Percentiles rank a stretch among this genome's conserved stretches.
Evolutionary conservation across 1,284 basidiomycete species (phyloP).

Genomic region (Apiotrichum brassicae): DNA sequence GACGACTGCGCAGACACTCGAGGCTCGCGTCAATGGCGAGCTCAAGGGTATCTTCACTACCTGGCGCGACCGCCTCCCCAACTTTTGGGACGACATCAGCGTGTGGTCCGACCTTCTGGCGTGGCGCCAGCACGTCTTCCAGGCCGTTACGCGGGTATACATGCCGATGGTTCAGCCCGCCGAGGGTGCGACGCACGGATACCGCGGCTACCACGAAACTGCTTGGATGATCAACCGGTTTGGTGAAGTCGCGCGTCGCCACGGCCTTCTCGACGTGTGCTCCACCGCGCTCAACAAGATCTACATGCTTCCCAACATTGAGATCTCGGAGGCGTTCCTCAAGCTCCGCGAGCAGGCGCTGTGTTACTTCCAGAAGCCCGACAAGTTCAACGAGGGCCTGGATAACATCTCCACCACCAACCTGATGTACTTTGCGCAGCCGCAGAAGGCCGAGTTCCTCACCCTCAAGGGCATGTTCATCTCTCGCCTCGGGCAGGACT

Average conservation of each 20-base stretch:
- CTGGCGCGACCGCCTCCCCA: slow-evolving; percentile 95
- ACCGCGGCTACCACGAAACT: slow-evolving; percentile 98
- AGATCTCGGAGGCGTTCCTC: slow-evolving; percentile 98
- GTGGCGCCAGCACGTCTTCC: slow-evolving; percentile 86
- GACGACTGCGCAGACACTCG: slow-evolving; percentile 84
- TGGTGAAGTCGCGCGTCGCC: slow-evolving; percentile 97
- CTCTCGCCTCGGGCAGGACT: slow-evolving; percentile 74
- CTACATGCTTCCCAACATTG: slow-evolving; percentile 98
- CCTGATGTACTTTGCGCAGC: slow-evolving; percentile 90
- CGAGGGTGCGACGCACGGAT: slow-evolving; percentile 70
- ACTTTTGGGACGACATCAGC: slow-evolving; percentile 95
- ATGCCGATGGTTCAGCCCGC: slow-evolving; percentile 70
- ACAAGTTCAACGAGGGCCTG: slow-evolving; percentile 85
- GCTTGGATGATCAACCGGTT: slow-evolving; percentile 99
- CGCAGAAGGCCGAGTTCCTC: slow-evolving; percentile 97
- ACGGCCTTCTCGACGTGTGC: slow-evolving; percentile 93
- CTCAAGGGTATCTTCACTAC: slow-evolving; percentile 93
- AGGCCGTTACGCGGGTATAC: slow-evolving; percentile 95
- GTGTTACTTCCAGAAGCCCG: slow-evolving; percentile 94
- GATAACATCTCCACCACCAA: slow-evolving; percentile 99
- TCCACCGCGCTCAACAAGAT: slow-evolving; percentile 93
- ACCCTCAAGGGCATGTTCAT: slow-evolving; percentile 99
- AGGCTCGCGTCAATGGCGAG: slow-evolving; percentile 82
- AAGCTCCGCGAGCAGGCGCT: slow-evolving; percentile 99
- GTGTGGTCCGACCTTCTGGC: slow-evolving; percentile 98